Base-by-base conservation (phyloP, 805 yeast genomes). In the Saturnispora sekii region DNA sequence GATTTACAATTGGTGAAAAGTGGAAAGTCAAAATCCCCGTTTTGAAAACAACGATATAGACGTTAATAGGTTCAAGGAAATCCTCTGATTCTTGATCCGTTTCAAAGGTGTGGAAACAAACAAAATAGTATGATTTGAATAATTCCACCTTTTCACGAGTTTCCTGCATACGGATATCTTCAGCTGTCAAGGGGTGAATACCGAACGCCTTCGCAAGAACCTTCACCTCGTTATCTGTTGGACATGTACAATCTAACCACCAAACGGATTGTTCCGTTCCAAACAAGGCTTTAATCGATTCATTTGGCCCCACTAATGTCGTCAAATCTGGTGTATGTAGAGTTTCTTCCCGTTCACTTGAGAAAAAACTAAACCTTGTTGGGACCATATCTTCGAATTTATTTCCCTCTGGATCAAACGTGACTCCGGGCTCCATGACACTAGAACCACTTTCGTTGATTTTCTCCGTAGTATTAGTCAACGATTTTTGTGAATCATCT, bases 151-250 rank as follows among this genome's bases (percentile, higher is more conserved):
- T 90, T 68, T 90, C 98, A 66, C 98, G 88, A 18, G 96, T 78
- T 67, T 90, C 98, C 66, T 89, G 95, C 77, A 87, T 84, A 46
- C 96, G 71, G 52, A 90, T 89, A 79, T 90, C 98, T 67, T 90
- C 98, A 1, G 96, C 88, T 0, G 98, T 90, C 70, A 90, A 79
- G 29, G 98, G 98, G 69, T 90, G 98, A 65, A 90, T 86, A 9
- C 96, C 96, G 63, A 90, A 90, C 0, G 97, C 93, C 56, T 89
- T 89, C 9, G 96, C 82, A 35, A 93, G 62, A 55, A 85, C 80
- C 59, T 84, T 84, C 96, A 93, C 87, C 65, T 93, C 98, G 16
- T 80, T 79, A 59, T 90, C 97, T 0, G 96, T 86, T 5, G 98
- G 97, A 58, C 95, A 83, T 35, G 79, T 70, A 60, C 97, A 88